phyloP scores from a whole-genome alignment of 495 filamentous ascomycete species.

The Haplographium delicatum region DNA sequence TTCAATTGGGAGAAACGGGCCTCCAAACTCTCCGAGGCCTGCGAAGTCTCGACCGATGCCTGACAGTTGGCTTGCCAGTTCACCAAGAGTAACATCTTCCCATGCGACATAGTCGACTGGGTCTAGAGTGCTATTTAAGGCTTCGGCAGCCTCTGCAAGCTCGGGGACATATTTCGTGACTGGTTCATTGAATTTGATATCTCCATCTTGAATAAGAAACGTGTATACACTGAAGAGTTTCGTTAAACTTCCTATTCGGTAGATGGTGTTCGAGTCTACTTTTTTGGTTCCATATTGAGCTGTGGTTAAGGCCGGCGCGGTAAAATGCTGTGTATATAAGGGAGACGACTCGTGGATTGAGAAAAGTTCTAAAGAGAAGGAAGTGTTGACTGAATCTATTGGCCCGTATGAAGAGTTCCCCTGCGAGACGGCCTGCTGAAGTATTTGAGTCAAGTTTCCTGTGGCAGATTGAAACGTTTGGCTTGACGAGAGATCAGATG shows the following conservation, averaged over 20 bases:
- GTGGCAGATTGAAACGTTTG: constrained; percentile 31
- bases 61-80: constrained; percentile 47
- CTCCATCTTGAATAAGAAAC: constrained; percentile 35
- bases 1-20: constrained; percentile 36
- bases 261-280: constrained; percentile 40
- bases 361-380: constrained; percentile 48
- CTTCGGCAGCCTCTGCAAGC: constrained; percentile 36
- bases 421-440: constrained; percentile 16
- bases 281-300: constrained; percentile 21
- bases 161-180: constrained; percentile 55
- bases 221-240: constrained; percentile 45
- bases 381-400: constrained; percentile 38
- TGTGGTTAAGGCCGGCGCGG: constrained; percentile 31
- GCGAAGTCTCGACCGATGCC: constrained; percentile 46
- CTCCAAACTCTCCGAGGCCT: constrained; percentile 47
- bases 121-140: constrained; percentile 35
- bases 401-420: constrained; percentile 30
- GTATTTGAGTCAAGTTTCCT: constrained; percentile 32
- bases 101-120: constrained; percentile 40
- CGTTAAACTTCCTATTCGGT: constrained; percentile 43
- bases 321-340: constrained; percentile 43
- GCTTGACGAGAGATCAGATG: constrained; percentile 31
- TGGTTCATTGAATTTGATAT: constrained; percentile 31
- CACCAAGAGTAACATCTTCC: constrained; percentile 49
- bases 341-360: constrained; percentile 36